These are phyloP conservation scores for Dictyostelium firmibasis DNA, from an alignment of 78 protist species.

Conservation along the genomic window DNA sequence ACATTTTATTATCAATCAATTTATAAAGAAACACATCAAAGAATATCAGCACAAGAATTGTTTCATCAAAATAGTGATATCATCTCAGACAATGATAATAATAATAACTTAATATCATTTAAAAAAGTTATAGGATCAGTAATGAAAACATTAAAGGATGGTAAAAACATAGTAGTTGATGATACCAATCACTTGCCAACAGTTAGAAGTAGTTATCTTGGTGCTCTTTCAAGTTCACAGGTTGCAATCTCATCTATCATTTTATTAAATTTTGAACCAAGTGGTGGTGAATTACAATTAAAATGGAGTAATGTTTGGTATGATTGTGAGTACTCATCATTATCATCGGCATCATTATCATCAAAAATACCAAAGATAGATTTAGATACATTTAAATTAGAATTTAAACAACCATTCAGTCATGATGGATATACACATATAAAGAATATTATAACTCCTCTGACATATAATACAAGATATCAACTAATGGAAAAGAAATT, in stretches of 20 bases:
- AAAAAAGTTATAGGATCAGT: slow-evolving; percentile 14
- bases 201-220: slow-evolving; percentile 24
- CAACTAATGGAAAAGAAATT: neutral
- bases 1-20: slow-evolving; percentile 19
- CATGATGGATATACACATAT: slow-evolving; percentile 23
- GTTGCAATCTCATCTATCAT: neutral
- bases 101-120: neutral
- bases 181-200: slow-evolving; percentile 56
- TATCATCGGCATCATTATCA: neutral
- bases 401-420: slow-evolving; percentile 20
- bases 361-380: neutral
- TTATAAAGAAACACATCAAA: slow-evolving; percentile 6
- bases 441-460: slow-evolving; percentile 27
- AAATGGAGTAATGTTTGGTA: slow-evolving; percentile 40
- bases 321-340: slow-evolving; percentile 12
- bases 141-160: neutral
- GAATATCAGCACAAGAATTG: slow-evolving; percentile 51
- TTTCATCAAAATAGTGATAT: neutral
- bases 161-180: slow-evolving; percentile 47
- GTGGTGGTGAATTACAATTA: slow-evolving; percentile 50
- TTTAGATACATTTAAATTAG: slow-evolving; percentile 1
- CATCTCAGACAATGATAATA: neutral
- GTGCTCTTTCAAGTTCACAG: neutral
- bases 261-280: slow-evolving; percentile 3
- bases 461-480: neutral